Percentiles rank a stretch among this genome's conserved stretches.
phyloP scores from a whole-genome alignment of 768 basidiomycete genomes.

The Pulveroboletus sp. region DNA sequence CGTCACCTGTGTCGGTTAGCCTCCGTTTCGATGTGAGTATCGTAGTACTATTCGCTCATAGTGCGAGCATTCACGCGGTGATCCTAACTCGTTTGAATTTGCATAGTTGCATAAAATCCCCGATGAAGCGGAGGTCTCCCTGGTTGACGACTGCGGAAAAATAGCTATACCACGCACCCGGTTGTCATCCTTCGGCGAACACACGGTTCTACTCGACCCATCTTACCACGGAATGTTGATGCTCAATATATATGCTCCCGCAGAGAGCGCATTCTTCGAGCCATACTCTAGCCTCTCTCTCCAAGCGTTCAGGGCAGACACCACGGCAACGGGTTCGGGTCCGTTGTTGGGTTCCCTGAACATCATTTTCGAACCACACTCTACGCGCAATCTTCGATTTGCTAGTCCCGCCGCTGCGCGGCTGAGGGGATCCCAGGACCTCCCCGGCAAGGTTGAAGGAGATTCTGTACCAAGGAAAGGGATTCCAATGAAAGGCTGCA shows the following conservation, averaged over 20 bases:
- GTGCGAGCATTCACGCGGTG: not conserved
- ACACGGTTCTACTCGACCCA: not conserved
- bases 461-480: not conserved
- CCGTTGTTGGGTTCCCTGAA: conserved; percentile 8
- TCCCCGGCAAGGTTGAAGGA: not conserved
- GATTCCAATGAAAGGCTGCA: not conserved
- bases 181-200: not conserved
- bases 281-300: conserved; percentile 5
- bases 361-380: conserved; percentile 5
- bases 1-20: not conserved
- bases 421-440: not conserved
- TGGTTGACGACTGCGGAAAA: conserved; percentile 2
- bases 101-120: conserved; percentile 3
- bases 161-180: not conserved
- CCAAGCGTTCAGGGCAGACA: not conserved
- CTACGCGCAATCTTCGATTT: conserved; percentile 7
- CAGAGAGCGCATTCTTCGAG: not conserved
- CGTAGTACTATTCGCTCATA: not conserved
- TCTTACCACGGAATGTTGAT: conserved; percentile 5
- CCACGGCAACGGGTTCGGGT: not conserved
- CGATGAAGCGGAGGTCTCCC: not conserved
- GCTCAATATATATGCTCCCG: not conserved
- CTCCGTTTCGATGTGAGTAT: conserved; percentile 1
- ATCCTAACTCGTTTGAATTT: not conserved
- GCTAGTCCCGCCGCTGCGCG: conserved; percentile 6